phyloP scores from a whole-genome alignment of 352 stramenopile species.

The Pythium sukuiense region DNA sequence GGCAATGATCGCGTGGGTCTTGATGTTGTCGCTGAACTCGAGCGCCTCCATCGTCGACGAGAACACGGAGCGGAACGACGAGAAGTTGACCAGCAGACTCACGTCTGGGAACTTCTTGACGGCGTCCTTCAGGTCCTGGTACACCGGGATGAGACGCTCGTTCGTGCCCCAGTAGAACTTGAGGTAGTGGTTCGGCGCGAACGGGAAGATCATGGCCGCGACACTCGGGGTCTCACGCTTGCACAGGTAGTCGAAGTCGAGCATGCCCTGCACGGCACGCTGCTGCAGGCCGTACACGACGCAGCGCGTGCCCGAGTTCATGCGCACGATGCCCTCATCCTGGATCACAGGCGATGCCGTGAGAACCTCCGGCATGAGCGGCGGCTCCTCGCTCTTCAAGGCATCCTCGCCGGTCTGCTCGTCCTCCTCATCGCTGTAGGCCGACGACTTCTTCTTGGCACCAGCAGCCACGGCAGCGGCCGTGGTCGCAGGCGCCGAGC shows the following conservation, averaged over 20 bases:
- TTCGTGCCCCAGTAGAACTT: slow-evolving; percentile 97
- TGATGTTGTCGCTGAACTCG: slow-evolving; percentile 91
- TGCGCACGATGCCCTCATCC: slow-evolving; percentile 84
- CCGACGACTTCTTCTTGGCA: slow-evolving; percentile 6
- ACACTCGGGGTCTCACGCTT: slow-evolving; percentile 94
- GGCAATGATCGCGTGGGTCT: slow-evolving; percentile 97
- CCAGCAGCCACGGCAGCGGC: slow-evolving; percentile 18
- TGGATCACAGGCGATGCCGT: slow-evolving; percentile 46
- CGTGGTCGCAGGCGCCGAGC: slow-evolving; percentile 15
- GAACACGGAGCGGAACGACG: slow-evolving; percentile 96
- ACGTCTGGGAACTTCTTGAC: slow-evolving; percentile 93
- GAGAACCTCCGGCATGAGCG: slow-evolving; percentile 19
- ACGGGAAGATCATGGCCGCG: slow-evolving; percentile 94
- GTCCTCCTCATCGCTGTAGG: slow-evolving; percentile 20
- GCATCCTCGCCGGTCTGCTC: slow-evolving; percentile 28
- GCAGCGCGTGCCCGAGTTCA: slow-evolving; percentile 87
- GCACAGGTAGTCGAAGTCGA: slow-evolving; percentile 98
- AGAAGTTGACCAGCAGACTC: slow-evolving; percentile 96
- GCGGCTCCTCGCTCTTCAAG: slow-evolving; percentile 29
- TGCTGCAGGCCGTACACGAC: slow-evolving; percentile 96
- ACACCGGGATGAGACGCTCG: slow-evolving; percentile 93
- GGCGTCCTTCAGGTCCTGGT: slow-evolving; percentile 89
- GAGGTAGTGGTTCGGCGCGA: slow-evolving; percentile 95
- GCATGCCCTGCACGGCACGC: slow-evolving; percentile 94
- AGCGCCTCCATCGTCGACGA: slow-evolving; percentile 95